Evolutionary conservation across 1,284 basidiomycete genomes (phyloP), one percentile per base, ranked within the genome.

Genomic region (Flammula alnicola): DNA sequence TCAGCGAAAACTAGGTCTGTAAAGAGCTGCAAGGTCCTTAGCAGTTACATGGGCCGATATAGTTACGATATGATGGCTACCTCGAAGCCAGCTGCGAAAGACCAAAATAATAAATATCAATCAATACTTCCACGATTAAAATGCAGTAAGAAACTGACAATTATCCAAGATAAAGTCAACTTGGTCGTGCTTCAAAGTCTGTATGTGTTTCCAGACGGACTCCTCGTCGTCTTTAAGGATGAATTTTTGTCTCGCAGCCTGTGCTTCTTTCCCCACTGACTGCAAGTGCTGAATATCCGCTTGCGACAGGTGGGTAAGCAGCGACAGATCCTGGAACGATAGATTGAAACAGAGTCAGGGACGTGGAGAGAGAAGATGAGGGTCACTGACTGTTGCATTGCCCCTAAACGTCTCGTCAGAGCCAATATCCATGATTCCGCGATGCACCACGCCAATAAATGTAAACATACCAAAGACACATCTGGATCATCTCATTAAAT

Each of bases 1-100:
- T 99, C 96, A 29, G 95, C 96, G 56, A 99, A 86, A 16, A 98
- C 85, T 25, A 98, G 73, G 65, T 98, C 97, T 1, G 95, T 97
- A 68, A 93, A 95, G 11, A 98, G 76, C 89, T 93, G 56, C 4
- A 12, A 33, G 27, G 41, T 36, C 51, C 43, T 12, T n/a, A n/a
- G n/a, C 52, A 37, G 30, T 31, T 41, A 20, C 23, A 16, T 8
- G n/a, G 6, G 32, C n/a, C 9, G 17, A n/a, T n/a, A 14, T 17
- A 19, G 11, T 29, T n/a, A 16, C 4, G 5, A 10, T n/a, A 25
- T n/a, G 9, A 23, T 41, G 14, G 5, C 40, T 47, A 87, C 86
- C 76, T 98, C 95, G 57, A 98, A 98, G 1, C 93, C 93, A 61
- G 91, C 92, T 94, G 48, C 9, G 51, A 33, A 48, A 35, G 31